Conservation (phyloP, 2,329 filamentous ascomycete species). For the Ilyonectria sp. region DNA sequence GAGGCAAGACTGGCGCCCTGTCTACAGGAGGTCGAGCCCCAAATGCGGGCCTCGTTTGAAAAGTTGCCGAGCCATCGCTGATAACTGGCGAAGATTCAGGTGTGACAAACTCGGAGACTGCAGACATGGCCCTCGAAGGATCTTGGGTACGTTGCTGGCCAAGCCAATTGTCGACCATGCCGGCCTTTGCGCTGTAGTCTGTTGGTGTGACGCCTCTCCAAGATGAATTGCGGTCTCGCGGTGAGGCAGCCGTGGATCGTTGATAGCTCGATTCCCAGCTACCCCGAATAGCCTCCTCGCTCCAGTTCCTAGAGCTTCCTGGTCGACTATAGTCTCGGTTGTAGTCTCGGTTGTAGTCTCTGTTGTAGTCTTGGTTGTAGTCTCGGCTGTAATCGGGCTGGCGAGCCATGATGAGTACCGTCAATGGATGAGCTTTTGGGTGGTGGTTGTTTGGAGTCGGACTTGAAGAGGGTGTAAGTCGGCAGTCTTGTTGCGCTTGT, state of each 20-base stretch:
- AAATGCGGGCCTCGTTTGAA: slow-evolving; percentile 26
- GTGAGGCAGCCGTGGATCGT: slow-evolving; percentile 40
- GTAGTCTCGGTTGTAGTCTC: slow-evolving; percentile 3
- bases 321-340: slow-evolving; percentile 28
- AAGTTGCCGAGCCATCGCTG: slow-evolving; percentile 45
- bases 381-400: slow-evolving; percentile 32
- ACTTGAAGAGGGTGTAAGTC: slow-evolving; percentile 32
- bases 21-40: slow-evolving; percentile 31
- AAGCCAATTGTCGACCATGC: slow-evolving; percentile 46
- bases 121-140: slow-evolving; percentile 31
- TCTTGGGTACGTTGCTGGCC: slow-evolving; percentile 43
- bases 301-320: slow-evolving; percentile 49
- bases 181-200: slow-evolving; percentile 39
- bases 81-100: slow-evolving; percentile 46
- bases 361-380: slow-evolving; percentile 1
- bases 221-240: slow-evolving; percentile 38
- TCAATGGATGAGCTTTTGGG: slow-evolving; percentile 6
- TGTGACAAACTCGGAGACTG: slow-evolving; percentile 44
- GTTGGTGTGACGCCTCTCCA: slow-evolving; percentile 34
- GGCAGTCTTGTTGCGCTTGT: slow-evolving; percentile 8
- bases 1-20: slow-evolving; percentile 27
- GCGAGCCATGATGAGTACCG: slow-evolving; percentile 40
- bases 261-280: slow-evolving; percentile 46
- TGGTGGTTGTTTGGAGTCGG: background rate
- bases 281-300: slow-evolving; percentile 46